Conservation (phyloP, 768 basidiomycete genomes). For the Boletus rubroflammeus region DNA sequence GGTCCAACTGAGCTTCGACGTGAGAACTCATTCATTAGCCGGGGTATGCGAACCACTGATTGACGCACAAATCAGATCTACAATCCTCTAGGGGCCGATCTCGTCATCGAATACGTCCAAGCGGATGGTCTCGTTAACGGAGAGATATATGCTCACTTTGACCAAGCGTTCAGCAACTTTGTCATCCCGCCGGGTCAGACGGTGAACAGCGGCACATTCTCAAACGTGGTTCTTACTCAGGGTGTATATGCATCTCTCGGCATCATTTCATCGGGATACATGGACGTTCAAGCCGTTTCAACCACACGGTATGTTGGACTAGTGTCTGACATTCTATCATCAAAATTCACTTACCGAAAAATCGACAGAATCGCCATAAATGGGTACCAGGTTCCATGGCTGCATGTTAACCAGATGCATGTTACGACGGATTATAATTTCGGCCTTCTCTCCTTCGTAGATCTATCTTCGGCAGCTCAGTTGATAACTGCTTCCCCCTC, state of each 20-base stretch:
- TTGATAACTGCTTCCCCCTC: slow-evolving; percentile 4
- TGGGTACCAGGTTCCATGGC: slow-evolving; percentile 65
- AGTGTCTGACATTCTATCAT: not conserved
- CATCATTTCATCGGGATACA: slow-evolving; percentile 50
- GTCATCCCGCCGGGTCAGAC: slow-evolving; percentile 54
- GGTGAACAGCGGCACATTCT: slow-evolving; percentile 57
- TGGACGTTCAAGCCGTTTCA: slow-evolving; percentile 51
- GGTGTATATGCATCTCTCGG: slow-evolving; percentile 54
- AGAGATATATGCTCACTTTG: slow-evolving; percentile 55
- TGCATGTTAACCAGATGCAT: slow-evolving; percentile 50
- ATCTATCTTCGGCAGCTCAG: slow-evolving; percentile 17
- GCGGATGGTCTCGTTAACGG: slow-evolving; percentile 51
- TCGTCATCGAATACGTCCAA: slow-evolving; percentile 56
- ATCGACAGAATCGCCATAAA: slow-evolving; percentile 41
- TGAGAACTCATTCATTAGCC: slow-evolving; percentile 26
- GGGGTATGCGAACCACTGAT: not conserved
- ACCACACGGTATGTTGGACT: slow-evolving; percentile 36
- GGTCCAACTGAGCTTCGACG: slow-evolving; percentile 56
- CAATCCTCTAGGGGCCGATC: slow-evolving; percentile 57
- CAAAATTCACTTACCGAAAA: not conserved
- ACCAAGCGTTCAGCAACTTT: slow-evolving; percentile 51
- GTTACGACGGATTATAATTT: slow-evolving; percentile 50
- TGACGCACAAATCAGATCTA: slow-evolving; percentile 33
- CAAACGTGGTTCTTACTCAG: slow-evolving; percentile 55
- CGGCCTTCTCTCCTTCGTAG: slow-evolving; percentile 13